phyloP scores from a whole-genome alignment of 371 early-diverging fungal species.

The Haplosporangium sp. region DNA sequence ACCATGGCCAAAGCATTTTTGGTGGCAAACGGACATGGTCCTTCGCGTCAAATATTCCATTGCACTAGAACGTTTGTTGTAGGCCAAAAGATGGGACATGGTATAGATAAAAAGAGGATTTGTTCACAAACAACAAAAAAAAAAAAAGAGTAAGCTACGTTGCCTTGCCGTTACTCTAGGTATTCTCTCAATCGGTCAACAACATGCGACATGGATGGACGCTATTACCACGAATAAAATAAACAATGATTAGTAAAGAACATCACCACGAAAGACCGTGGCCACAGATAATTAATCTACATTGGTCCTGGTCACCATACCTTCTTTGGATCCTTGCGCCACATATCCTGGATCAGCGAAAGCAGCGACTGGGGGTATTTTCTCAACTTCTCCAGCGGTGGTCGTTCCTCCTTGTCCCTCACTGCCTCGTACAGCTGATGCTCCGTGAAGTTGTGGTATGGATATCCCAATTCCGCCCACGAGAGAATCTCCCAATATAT shows the following conservation, averaged over 20 bases:
- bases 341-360: constrained; percentile 77
- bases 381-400: constrained; percentile 67
- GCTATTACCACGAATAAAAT: constrained; percentile 33
- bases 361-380: constrained; percentile 70
- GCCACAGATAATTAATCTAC: neutral
- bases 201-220: constrained; percentile 76
- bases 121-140: neutral
- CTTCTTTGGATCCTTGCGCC: constrained; percentile 70
- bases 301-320: constrained; percentile 38
- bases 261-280: neutral
- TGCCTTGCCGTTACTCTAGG: constrained; percentile 55
- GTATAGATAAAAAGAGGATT: neutral
- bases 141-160: neutral
- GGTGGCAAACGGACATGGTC: too few relatives aligned
- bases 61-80: too few relatives aligned
- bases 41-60: too few relatives aligned
- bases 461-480: constrained; percentile 80
- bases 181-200: constrained; percentile 70
- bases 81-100: too few relatives aligned
- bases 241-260: neutral
- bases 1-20: too few relatives aligned
- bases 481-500: constrained; percentile 86
- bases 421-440: constrained; percentile 71
- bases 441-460: constrained; percentile 76
- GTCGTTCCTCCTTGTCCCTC: constrained; percentile 68